These are phyloP conservation scores for Monosporascus sp. DNA, from an alignment of 2,329 filamentous ascomycete genomes.

Conservation along the genomic window DNA sequence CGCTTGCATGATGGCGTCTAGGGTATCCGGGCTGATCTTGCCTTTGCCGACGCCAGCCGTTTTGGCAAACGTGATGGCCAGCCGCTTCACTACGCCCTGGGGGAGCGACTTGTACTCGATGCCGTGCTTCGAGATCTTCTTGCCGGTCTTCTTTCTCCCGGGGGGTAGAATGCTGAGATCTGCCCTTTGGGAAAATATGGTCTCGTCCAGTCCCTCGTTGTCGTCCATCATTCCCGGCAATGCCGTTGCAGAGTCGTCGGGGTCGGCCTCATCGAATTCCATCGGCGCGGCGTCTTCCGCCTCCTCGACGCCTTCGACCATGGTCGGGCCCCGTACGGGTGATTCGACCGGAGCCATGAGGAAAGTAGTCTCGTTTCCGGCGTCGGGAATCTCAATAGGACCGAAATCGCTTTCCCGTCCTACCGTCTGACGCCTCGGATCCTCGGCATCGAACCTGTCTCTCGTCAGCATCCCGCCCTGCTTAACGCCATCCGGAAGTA, in stretches of 20 bases:
- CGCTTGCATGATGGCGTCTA: constrained; percentile 71
- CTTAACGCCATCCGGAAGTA: not conserved
- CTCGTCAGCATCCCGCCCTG: constrained; percentile 6
- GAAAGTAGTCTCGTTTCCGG: constrained; percentile 48
- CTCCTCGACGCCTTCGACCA: constrained; percentile 13
- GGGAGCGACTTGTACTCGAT: constrained; percentile 73
- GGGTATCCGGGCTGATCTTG: constrained; percentile 67
- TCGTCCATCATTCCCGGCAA: constrained; percentile 19
- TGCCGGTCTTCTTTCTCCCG: constrained; percentile 36
- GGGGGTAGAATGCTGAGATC: constrained; percentile 9
- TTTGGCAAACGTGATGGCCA: constrained; percentile 66
- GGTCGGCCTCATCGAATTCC: constrained; percentile 15
- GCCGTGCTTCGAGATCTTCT: constrained; percentile 64
- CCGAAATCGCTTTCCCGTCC: constrained; percentile 47
- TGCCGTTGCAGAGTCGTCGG: constrained; percentile 16
- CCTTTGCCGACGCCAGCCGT: constrained; percentile 60
- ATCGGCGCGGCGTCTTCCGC: constrained; percentile 12
- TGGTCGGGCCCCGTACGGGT: constrained; percentile 21
- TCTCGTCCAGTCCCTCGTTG: constrained; percentile 15
- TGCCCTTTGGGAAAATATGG: constrained; percentile 8
- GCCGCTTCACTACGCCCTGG: constrained; percentile 64
- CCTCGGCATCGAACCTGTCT: constrained; percentile 33
- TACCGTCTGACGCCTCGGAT: constrained; percentile 32
- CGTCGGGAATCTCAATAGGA: constrained; percentile 41
- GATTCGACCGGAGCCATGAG: constrained; percentile 34